Percentiles rank a stretch among this genome's conserved stretches.
Conservation (phyloP, 495 filamentous ascomycete species). For the Wilcoxina mikolae region DNA sequence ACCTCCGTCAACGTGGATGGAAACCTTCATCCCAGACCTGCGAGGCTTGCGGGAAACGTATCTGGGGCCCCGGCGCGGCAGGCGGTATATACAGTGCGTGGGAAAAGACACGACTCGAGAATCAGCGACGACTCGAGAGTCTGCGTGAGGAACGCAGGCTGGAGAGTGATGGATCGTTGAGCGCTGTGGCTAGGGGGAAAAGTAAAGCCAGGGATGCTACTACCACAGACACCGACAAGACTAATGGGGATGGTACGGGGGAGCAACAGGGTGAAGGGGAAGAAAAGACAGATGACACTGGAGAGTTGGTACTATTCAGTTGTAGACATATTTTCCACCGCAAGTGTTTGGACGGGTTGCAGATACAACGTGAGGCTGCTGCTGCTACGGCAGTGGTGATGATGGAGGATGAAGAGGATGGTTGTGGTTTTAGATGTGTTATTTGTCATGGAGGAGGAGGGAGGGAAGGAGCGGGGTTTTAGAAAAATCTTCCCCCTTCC, state of each 20-base stretch:
- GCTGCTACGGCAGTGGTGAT: too few species aligned
- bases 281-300: constrained; percentile 12
- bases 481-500: too few species aligned
- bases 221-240: constrained; percentile 28
- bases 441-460: too few species aligned
- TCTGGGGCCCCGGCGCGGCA: constrained; percentile 82
- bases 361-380: too few species aligned
- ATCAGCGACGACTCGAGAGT: constrained; percentile 29
- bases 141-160: constrained; percentile 19
- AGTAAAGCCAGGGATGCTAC: constrained; percentile 14
- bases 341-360: constrained; percentile 42
- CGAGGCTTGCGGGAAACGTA: constrained; percentile 64
- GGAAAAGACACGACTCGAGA: constrained; percentile 47
- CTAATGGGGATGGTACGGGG: constrained; percentile 29
- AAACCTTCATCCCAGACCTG: constrained; percentile 71
- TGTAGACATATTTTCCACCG: constrained; percentile 52
- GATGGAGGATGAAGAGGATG: too few species aligned
- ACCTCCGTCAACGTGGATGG: constrained; percentile 77
- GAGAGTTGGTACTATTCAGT: constrained; percentile 40
- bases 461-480: too few species aligned
- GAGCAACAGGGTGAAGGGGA: constrained; percentile 16
- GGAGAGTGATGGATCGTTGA: constrained; percentile 15
- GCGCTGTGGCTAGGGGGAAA: constrained; percentile 24
- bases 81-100: constrained; percentile 66
- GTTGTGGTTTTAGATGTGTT: too few species aligned